Conservation (phyloP, 495 filamentous ascomycete genomes). For the Geopyxis carbonaria region DNA sequence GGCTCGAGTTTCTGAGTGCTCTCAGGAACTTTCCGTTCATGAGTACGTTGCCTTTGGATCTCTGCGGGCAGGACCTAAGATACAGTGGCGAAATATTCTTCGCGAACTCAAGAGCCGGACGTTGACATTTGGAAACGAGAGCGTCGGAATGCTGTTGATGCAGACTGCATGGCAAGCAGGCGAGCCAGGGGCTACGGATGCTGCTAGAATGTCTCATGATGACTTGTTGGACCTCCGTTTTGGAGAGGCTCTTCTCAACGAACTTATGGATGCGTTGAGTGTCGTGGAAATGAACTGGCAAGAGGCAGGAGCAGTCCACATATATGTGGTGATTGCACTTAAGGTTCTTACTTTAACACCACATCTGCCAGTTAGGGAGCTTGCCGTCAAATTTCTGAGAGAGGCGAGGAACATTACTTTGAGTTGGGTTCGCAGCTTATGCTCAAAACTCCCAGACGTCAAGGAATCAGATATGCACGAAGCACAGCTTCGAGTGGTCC, state of each 20-base stretch:
- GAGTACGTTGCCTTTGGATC: constrained; percentile 36
- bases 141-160: constrained; percentile 31
- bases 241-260: constrained; percentile 14
- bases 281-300: constrained; percentile 35
- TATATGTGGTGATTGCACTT: constrained; percentile 26
- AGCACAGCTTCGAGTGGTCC: constrained; percentile 12
- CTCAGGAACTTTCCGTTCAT: constrained; percentile 30
- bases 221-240: constrained; percentile 23
- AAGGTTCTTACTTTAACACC: constrained; percentile 28
- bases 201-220: constrained; percentile 21
- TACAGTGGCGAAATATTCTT: constrained; percentile 42
- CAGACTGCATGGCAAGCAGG: constrained; percentile 38
- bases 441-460: constrained; percentile 16
- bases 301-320: constrained; percentile 26
- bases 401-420: constrained; percentile 18
- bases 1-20: constrained; percentile 30
- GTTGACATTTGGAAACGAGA: constrained; percentile 32
- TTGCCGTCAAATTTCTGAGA: constrained; percentile 19
- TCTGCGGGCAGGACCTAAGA: constrained; percentile 31
- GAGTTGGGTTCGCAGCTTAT: constrained; percentile 25
- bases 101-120: constrained; percentile 32
- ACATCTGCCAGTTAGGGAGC: constrained; percentile 3
- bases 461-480: too few relatives aligned
- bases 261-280: constrained; percentile 5
- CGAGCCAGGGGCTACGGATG: too few relatives aligned